Conservation (phyloP, 2,329 filamentous ascomycete species). For the Anthostomella pinea region DNA sequence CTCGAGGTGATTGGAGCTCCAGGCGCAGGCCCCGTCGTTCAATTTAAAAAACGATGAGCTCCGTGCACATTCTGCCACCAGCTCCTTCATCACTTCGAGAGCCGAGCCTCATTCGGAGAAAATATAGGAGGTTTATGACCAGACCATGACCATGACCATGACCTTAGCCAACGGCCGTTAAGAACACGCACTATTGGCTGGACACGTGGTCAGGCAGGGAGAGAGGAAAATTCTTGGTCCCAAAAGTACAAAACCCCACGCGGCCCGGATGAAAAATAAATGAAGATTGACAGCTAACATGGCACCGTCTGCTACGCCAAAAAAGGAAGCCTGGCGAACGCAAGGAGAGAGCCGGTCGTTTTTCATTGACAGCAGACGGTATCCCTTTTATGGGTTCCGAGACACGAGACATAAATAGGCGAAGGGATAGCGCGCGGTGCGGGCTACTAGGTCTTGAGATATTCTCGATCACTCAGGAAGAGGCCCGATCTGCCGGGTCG, state of each 20-base stretch:
- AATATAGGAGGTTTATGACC: no score
- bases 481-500: constrained; percentile 20
- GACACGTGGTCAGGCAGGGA: not conserved
- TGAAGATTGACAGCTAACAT: not conserved
- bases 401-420: constrained; percentile 11
- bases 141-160: no score
- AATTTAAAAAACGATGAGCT: constrained; percentile 15
- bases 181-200: no score
- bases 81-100: no score
- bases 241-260: not conserved
- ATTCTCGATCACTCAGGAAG: constrained; percentile 19
- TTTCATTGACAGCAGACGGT: no score
- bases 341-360: constrained; percentile 3
- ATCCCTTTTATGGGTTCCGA: no score
- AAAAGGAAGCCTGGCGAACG: not conserved
- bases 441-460: constrained; percentile 2
- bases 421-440: constrained; percentile 4
- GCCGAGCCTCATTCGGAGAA: no score
- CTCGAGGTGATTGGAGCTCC: constrained; percentile 6
- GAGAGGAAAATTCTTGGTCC: not conserved
- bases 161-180: no score
- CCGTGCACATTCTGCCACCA: no score
- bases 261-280: not conserved
- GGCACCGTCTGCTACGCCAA: not conserved
- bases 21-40: constrained; percentile 6